A percentile compares a stretch with the other conserved stretches of the same genome.
Conservation (phyloP, 805 yeast genomes). For the Scheffersomyces ergatensis region DNA sequence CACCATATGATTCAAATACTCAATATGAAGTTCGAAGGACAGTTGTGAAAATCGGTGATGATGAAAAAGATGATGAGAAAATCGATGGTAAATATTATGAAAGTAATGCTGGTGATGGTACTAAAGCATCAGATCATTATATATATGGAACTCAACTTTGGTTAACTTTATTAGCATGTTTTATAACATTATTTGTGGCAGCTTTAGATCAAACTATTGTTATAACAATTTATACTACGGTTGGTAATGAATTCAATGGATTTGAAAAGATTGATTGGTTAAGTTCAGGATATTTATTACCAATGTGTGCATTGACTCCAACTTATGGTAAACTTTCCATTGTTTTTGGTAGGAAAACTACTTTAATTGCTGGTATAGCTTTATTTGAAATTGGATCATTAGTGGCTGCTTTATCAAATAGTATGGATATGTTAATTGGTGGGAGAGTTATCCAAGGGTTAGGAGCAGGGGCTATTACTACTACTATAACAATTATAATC, state of each 20-base stretch:
- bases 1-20: too few species aligned
- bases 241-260: slow-evolving; percentile 47
- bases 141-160: slow-evolving; percentile 23
- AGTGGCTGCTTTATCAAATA: slow-evolving; percentile 50
- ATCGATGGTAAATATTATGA: slow-evolving; percentile 21
- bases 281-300: slow-evolving; percentile 51
- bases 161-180: slow-evolving; percentile 24
- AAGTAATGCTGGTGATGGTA: slow-evolving; percentile 43
- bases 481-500: slow-evolving; percentile 53
- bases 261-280: slow-evolving; percentile 61
- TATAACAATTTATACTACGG: slow-evolving; percentile 47
- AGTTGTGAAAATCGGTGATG: too few species aligned
- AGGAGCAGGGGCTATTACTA: slow-evolving; percentile 69
- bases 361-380: slow-evolving; percentile 45
- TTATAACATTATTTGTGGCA: slow-evolving; percentile 31
- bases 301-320: slow-evolving; percentile 53
- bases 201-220: slow-evolving; percentile 63
- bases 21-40: too few species aligned
- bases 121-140: slow-evolving; percentile 34
- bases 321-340: slow-evolving; percentile 59
- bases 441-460: slow-evolving; percentile 71
- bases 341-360: slow-evolving; percentile 54
- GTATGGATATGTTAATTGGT: slow-evolving; percentile 62
- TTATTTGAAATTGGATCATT: slow-evolving; percentile 65
- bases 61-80: background rate